phyloP scores from a whole-genome alignment of 2,329 filamentous ascomycete species.

The Beauveria brongniartii region DNA sequence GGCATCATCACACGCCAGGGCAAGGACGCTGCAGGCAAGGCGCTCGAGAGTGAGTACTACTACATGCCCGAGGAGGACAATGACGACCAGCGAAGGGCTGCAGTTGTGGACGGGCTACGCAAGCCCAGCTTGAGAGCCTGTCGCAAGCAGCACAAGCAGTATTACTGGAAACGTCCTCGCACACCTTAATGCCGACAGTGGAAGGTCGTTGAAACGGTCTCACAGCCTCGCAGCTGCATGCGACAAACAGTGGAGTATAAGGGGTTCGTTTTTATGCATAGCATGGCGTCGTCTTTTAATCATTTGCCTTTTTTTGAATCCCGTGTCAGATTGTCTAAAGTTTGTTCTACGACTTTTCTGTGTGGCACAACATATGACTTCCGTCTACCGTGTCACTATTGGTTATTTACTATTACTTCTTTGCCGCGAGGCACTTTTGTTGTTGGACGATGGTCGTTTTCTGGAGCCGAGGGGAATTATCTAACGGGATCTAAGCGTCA shows the following conservation, averaged over 20 bases:
- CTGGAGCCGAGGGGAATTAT: neutral
- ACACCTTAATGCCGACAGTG: constrained; percentile 37
- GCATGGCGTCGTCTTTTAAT: constrained; percentile 5
- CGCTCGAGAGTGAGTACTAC: constrained; percentile 93
- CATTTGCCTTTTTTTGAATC: neutral
- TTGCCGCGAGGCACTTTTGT: neutral
- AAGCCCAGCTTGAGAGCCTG: constrained; percentile 86
- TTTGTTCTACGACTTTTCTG: neutral
- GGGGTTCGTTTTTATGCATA: constrained; percentile 6
- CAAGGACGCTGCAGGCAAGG: constrained; percentile 91
- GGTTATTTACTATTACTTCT: neutral
- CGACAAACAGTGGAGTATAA: neutral
- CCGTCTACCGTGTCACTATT: neutral
- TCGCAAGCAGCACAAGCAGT: constrained; percentile 91
- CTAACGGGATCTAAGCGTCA: neutral
- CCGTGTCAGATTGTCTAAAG: neutral
- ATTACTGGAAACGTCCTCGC: constrained; percentile 59
- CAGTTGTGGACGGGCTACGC: constrained; percentile 76
- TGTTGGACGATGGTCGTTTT: neutral
- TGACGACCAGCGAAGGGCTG: constrained; percentile 68
- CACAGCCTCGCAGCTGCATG: neutral
- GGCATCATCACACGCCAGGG: constrained; percentile 84
- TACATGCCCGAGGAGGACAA: constrained; percentile 83
- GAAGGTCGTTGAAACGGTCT: neutral
- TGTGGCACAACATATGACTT: neutral